Percentiles rank a stretch among this genome's conserved stretches.
These are phyloP conservation scores for Mayamaea pseudoterrestris DNA, from an alignment of 108 stramenopile species.

Conservation along the genomic window DNA sequence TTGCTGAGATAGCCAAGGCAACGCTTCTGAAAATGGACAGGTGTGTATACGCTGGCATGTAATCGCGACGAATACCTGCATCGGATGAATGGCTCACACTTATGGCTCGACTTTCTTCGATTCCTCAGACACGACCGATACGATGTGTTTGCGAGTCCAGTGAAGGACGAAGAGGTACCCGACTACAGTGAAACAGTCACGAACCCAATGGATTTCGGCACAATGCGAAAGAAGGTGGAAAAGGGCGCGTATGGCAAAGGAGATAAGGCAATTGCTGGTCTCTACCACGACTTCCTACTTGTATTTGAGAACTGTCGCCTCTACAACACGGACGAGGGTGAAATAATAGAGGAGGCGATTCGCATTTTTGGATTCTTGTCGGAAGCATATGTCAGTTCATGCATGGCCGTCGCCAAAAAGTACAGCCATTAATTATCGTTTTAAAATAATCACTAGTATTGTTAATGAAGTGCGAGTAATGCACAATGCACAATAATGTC, in stretches of 20 bases:
- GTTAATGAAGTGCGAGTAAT: no score
- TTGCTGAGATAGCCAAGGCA: constrained; percentile 45
- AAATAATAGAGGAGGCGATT: constrained; percentile 57
- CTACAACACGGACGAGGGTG: constrained; percentile 59
- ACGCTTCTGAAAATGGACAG: constrained; percentile 35
- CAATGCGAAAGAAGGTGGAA: constrained; percentile 54
- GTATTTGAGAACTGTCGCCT: constrained; percentile 61
- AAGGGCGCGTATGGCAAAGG: constrained; percentile 60
- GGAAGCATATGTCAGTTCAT: constrained; percentile 40
- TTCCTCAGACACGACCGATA: constrained; percentile 40
- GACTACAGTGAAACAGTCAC: constrained; percentile 53
- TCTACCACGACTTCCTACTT: constrained; percentile 57
- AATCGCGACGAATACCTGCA: no score
- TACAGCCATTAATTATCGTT: no score
- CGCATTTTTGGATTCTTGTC: constrained; percentile 45
- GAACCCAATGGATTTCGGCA: constrained; percentile 62
- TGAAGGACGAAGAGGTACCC: constrained; percentile 56
- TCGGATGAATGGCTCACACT: no score
- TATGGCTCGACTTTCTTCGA: no score
- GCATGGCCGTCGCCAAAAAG: no score
- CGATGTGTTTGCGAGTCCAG: constrained; percentile 54
- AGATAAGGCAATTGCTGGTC: constrained; percentile 31
- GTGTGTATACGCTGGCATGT: constrained; percentile 7
- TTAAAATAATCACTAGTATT: no score
- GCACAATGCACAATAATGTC: no score